A percentile compares a stretch with the other conserved stretches of the same genome.
Conservation (phyloP, 2,329 filamentous ascomycete genomes). For the Thelonectria olida region DNA sequence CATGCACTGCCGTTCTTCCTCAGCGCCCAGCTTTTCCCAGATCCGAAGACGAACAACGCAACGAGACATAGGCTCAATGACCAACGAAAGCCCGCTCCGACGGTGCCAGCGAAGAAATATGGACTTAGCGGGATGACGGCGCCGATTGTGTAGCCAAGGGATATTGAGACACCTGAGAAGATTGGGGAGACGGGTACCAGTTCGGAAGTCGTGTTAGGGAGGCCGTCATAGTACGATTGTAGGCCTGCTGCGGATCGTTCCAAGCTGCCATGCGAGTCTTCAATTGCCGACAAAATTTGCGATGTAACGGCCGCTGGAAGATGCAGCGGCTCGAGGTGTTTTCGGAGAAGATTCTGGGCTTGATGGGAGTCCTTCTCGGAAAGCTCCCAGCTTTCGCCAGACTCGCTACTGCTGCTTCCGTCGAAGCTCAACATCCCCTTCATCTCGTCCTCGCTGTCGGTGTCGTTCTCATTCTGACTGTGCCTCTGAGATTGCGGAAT, state of each 20-base stretch:
- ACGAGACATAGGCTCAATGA: slow-evolving; percentile 64
- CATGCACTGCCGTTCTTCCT: slow-evolving; percentile 24
- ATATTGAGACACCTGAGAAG: slow-evolving; percentile 66
- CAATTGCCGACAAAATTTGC: slow-evolving; percentile 39
- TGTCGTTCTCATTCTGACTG: not conserved
- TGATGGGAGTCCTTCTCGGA: slow-evolving; percentile 18
- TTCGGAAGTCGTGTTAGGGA: not conserved
- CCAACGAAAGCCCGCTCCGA: slow-evolving; percentile 57
- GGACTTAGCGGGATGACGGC: slow-evolving; percentile 70
- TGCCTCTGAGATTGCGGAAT: not conserved
- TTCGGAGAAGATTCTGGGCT: slow-evolving; percentile 39
- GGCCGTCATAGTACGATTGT: slow-evolving; percentile 19
- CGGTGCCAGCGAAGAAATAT: slow-evolving; percentile 62
- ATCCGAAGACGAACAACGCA: slow-evolving; percentile 65
- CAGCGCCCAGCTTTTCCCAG: slow-evolving; percentile 59
- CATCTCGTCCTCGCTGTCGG: slow-evolving; percentile 33
- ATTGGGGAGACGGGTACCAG: slow-evolving; percentile 44
- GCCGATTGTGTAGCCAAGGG: slow-evolving; percentile 69
- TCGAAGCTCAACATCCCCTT: slow-evolving; percentile 39
- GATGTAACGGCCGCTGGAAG: slow-evolving; percentile 35
- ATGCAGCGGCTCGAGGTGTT: slow-evolving; percentile 45
- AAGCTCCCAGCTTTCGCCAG: not conserved
- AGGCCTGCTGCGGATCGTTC: slow-evolving; percentile 33
- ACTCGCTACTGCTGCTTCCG: slow-evolving; percentile 23
- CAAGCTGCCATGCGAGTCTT: slow-evolving; percentile 44